Base-by-base conservation (phyloP, 164 flowering plant genomes). In the Litsea cubeba region DNA sequence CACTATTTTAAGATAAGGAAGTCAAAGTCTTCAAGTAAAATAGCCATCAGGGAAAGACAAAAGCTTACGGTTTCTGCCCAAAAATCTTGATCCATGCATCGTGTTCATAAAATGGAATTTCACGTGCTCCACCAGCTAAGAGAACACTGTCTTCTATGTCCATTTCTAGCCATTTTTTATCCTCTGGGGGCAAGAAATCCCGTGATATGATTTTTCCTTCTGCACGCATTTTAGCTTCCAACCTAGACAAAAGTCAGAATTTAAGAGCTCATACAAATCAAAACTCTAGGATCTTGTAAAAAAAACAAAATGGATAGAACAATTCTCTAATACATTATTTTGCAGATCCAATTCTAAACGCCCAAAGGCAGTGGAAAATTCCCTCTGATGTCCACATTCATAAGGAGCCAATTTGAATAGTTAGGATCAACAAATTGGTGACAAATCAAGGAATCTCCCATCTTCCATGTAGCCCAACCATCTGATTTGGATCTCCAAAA, bases 181-280 rank as follows among this genome's bases (percentile, higher is more conserved):
- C 99, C 82, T 95, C 97, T 14, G 97, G 97, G 50, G 83, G 32
- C 97, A 93, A 88, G 78, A 75, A 95, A 81, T 95, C 99, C 75
- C 92, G 89, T 62, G 82, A 46, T 73, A 95, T 83, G 62, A 93
- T 88, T 66, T 77, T 80, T 30, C 98, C 98, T 82, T 91, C 88
- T 76, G 93, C 91, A 67, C 99, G 89, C 99, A 93, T 91, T 78
- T 88, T 77, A 25, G 80, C 88, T 85, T 95, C 99, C 71, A 91
- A 93, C 83, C 99, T 95, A 74, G 54, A 32, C 2, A 15, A 74
- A 80, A 17, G 32, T 17, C 20, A 58, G 70, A 54, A 69, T 18
- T 18, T 22, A 28, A 66, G 15, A 73, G 70, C 3, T n/a, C 5
- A 46, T 30, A 49, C 18, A 24, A 12, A 63, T 7, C 25, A 35